A percentile compares a stretch with the other conserved stretches of the same genome.
Evolutionary conservation across 2,329 filamentous ascomycete species (phyloP).

Genomic region (Biscogniauxia sp.): DNA sequence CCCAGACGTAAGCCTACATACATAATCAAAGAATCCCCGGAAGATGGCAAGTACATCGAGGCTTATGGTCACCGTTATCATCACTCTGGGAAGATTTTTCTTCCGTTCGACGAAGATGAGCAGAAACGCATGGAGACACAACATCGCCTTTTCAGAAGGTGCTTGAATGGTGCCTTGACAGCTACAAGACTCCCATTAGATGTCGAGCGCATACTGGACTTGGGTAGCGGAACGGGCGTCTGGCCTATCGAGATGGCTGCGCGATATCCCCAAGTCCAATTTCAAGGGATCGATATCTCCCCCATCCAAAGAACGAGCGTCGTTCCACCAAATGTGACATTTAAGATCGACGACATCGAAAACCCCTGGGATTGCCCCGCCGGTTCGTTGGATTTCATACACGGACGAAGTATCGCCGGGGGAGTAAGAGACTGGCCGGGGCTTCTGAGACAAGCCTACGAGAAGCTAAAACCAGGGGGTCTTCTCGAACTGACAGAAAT

Average conservation of each 20-base stretch:
- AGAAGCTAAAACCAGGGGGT: constrained; percentile 43
- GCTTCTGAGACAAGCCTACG: constrained; percentile 36
- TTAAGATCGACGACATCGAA: constrained; percentile 58
- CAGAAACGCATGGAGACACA: constrained; percentile 26
- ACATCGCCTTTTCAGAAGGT: constrained; percentile 27
- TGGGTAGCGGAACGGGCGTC: constrained; percentile 42
- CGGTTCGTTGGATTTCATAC: constrained; percentile 39
- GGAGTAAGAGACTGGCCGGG: constrained; percentile 43
- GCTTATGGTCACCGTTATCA: constrained; percentile 30
- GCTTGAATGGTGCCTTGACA: constrained; percentile 30
- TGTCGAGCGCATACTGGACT: constrained; percentile 37
- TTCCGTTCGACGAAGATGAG: constrained; percentile 30
- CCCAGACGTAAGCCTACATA: constrained; percentile 9
- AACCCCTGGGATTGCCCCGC: constrained; percentile 38
- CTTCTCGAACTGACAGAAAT: constrained; percentile 45
- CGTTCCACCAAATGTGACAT: constrained; percentile 58
- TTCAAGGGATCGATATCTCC: constrained; percentile 42
- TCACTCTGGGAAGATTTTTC: constrained; percentile 28
- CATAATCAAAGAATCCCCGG: not conserved
- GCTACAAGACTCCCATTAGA: constrained; percentile 28
- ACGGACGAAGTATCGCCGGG: constrained; percentile 43
- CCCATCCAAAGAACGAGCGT: constrained; percentile 39
- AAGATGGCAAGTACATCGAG: constrained; percentile 21
- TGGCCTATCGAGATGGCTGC: constrained; percentile 45
- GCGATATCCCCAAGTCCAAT: constrained; percentile 37